Percentiles rank a stretch among this genome's conserved stretches.
Evolutionary conservation across 345 rosid genomes (phyloP).

Genomic region (Aegle marmelos): DNA sequence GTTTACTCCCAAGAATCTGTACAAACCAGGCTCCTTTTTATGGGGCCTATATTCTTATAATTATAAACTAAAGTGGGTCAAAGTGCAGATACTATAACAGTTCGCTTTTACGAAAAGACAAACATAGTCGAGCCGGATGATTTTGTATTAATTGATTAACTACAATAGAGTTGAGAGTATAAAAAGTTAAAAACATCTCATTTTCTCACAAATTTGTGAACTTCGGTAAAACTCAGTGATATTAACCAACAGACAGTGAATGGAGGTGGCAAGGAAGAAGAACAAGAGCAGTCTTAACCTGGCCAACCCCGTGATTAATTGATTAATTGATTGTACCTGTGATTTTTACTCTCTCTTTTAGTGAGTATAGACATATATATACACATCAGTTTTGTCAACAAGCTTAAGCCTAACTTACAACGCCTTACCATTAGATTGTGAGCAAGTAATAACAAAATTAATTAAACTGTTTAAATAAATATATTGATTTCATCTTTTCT

Average conservation of each 20-base stretch:
- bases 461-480: background rate
- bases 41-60: too few species aligned
- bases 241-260: conserved; percentile 26
- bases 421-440: background rate
- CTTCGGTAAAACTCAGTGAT: conserved; percentile 1
- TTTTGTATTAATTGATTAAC: too few species aligned
- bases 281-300: conserved; percentile 20
- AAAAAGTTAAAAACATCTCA: too few species aligned
- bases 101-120: too few species aligned
- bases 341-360: background rate
- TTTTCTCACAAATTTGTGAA: too few species aligned
- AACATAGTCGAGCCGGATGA: too few species aligned
- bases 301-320: conserved; percentile 6
- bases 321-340: background rate
- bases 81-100: too few species aligned
- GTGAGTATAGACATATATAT: too few species aligned
- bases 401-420: background rate
- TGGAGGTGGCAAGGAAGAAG: conserved; percentile 17
- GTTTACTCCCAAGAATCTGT: too few species aligned
- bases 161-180: too few species aligned
- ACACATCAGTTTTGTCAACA: background rate
- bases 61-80: too few species aligned
- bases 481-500: background rate
- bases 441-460: background rate
- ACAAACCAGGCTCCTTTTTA: too few species aligned